A percentile compares a stretch with the other conserved stretches of the same genome.
Conservation (phyloP, 176 grass and related monocot genomes). For the Bolboschoenus planiculmis region DNA sequence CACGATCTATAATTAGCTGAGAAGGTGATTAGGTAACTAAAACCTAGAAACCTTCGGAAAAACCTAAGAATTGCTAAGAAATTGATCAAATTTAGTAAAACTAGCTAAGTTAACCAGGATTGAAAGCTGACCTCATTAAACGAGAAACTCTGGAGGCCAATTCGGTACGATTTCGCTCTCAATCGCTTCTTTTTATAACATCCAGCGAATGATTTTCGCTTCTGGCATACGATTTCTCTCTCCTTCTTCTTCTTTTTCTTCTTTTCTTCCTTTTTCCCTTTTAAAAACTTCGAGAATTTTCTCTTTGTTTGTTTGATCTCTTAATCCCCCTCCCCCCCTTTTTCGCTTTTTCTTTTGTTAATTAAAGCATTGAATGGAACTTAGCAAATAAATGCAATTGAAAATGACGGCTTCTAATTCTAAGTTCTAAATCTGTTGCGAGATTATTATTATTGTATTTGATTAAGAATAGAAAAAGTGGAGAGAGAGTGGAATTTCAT, state of each 20-base stretch:
- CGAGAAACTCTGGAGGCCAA: not conserved
- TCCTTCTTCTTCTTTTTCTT: not conserved
- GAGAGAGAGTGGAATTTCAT: not conserved
- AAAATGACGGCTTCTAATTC: slow-evolving; percentile 28
- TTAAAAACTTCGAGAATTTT: slow-evolving; percentile 6
- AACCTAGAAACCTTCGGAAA: not conserved
- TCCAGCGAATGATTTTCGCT: not conserved
- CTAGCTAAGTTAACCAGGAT: not conserved
- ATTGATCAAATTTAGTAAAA: not conserved
- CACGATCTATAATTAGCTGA: not conserved
- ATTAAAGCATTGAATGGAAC: not conserved
- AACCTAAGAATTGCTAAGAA: not conserved
- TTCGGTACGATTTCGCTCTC: not conserved
- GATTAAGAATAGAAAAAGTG: not conserved
- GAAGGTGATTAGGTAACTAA: not conserved
- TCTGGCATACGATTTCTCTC: no score
- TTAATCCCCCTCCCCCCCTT: not conserved
- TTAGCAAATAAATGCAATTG: no score
- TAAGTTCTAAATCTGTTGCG: not conserved
- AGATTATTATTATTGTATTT: not conserved
- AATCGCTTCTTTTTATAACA: not conserved
- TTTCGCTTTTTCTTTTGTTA: slow-evolving; percentile 7
- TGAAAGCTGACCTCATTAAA: slow-evolving; percentile 14
- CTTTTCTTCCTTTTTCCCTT: not conserved
- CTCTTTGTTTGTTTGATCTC: not conserved